phyloP scores from a whole-genome alignment of 192 early-diverging fungal genomes.

The Entomortierella lignicola region DNA sequence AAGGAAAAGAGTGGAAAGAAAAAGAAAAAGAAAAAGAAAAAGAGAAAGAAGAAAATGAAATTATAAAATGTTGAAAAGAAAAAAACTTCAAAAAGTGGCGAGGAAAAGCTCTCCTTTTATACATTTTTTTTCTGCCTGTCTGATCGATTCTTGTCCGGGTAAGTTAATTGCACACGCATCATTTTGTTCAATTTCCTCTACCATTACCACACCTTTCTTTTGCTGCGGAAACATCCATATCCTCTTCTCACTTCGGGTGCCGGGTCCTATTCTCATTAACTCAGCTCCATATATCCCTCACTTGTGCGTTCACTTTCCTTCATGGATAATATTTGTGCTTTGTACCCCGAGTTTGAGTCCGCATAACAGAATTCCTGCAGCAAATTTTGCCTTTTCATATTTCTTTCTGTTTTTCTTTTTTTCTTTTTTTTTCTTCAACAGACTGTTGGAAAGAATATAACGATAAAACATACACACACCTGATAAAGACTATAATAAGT shows the following conservation, averaged over 20 bases:
- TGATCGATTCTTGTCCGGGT: too few relatives aligned
- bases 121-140: not conserved
- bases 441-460: too few relatives aligned
- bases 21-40: conserved; percentile 4
- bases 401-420: not conserved
- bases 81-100: not conserved
- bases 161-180: too few relatives aligned
- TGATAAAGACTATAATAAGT: too few relatives aligned
- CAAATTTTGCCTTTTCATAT: not conserved
- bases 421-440: not conserved
- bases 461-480: too few relatives aligned
- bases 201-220: not conserved
- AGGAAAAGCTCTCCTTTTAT: conserved; percentile 6
- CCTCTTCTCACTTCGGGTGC: too few relatives aligned
- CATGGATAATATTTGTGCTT: too few relatives aligned
- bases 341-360: too few relatives aligned
- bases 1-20: not conserved
- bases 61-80: not conserved
- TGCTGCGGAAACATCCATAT: too few relatives aligned
- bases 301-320: too few relatives aligned
- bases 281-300: too few relatives aligned
- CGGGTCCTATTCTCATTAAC: too few relatives aligned
- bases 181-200: not conserved
- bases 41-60: not conserved
- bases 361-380: not conserved